Evolutionary conservation across 192 early-diverging fungal genomes (phyloP), one percentile per base, ranked within the genome.

Genomic region (Martensiomyces pterosporus): DNA sequence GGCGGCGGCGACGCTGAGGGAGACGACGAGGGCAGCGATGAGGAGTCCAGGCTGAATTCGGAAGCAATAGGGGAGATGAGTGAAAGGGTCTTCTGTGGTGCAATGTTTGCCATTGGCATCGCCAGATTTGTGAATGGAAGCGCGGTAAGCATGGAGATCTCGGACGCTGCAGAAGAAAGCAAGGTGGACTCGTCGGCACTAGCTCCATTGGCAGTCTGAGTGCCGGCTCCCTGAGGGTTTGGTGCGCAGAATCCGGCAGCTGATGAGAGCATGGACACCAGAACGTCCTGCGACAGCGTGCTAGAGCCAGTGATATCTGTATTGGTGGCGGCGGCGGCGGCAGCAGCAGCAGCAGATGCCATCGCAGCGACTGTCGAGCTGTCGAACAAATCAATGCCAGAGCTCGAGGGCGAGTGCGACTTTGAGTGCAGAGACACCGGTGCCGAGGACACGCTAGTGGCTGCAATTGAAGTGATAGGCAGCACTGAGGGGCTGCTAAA

Each of bases 21-120:
- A 2, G 24, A 15, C 2, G 23, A 22, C 2, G 49, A 29, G n/a
- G n/a, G n/a, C n/a, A n/a, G n/a, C n/a, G n/a, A n/a, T n/a, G n/a
- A n/a, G n/a, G n/a, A n/a, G n/a, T n/a, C n/a, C n/a, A n/a, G n/a
- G n/a, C n/a, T n/a, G n/a, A n/a, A n/a, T n/a, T n/a, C n/a, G n/a
- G n/a, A 8, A 12, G 29, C 29, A 32, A 32, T 32, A 32, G 29
- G 5, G 12, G 29, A 32, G 29, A 12, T 5, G 12, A 12, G 12
- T 32, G 69, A 53, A 12, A 72, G 36, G 9, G 62, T 65, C 52
- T 64, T 48, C 41, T 72, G 69, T 29, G 69, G 69, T 22, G 69
- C 61, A 53, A 72, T 61, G 37, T 49, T 50, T 3, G 55, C 29
- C 15, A 43, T 33, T 12, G 56, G 39, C 40, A 41, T 47, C n/a